Base-by-base conservation (phyloP, 176 grass and related monocot genomes). In the Avena eriantha region DNA sequence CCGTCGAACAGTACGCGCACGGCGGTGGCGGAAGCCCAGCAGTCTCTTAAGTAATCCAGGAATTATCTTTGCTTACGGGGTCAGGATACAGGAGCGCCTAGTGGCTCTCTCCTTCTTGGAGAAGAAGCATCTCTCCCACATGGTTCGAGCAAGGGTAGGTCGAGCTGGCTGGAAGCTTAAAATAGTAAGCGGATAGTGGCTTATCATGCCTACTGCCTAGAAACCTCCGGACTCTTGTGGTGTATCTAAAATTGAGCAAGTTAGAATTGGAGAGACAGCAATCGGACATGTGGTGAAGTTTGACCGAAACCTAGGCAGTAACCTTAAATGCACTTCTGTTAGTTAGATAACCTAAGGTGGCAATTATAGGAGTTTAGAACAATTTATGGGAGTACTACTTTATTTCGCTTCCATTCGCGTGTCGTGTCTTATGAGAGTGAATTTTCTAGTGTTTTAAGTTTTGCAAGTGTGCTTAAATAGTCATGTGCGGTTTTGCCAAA, bases 1-100 rank as follows among this genome's bases (percentile, higher is more conserved):
- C 70, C 83, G 41, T 71, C 71, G 70, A 81, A 35, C 70, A 14
- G 53, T 78, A 51, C 53, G 33, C 77, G 43, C 71, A 5, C 50
- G 41, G 82, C 63, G n/a, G 31, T 34, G 33, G 82, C 12, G 16
- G 5, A 12, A 84, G 49, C 59, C 80, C 69, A 50, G 21, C 59
- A 14, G 26, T 23, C 63, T 55, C 19, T 4, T 22, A 45, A 59
- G 47, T 53, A 14, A 7, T 19, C 21, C 7, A 1, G n/a, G 14
- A 2, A 3, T 29, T 75, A 4, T 0, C 18, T 75, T 60, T 75
- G 16, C 7, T 82, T 8, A 18, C 2, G 10, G 21, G 43, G 19
- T 26, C 46, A 61, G 80, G 50, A 21, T 50, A 19, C 7, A 1
- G 6, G 50, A 70, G 48, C 58, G 5, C 36, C 0, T 16, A 46